Conservation (phyloP, 768 basidiomycete genomes). For the Boletus rex-veris region DNA sequence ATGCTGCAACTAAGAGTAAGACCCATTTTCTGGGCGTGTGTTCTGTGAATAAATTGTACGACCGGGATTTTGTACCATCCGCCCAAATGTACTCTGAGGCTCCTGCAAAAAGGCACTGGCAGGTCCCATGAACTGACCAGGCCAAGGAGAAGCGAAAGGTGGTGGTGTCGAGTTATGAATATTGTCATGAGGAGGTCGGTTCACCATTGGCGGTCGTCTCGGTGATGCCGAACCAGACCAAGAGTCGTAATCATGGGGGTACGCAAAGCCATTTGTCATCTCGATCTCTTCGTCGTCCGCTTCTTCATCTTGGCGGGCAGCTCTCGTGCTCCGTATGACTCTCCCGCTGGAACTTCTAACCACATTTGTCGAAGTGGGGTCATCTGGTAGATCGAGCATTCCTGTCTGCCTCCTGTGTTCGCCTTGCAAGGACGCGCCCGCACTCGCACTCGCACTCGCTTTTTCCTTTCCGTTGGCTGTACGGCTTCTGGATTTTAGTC, state of each 20-base stretch:
- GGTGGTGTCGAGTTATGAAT: constrained; percentile 18
- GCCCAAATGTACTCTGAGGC: constrained; percentile 39
- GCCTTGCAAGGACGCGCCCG: constrained; percentile 24
- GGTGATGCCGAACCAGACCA: constrained; percentile 27
- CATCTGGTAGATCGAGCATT: constrained; percentile 19
- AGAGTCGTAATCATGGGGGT: constrained; percentile 18
- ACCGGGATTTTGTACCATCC: constrained; percentile 46
- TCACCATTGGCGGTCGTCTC: constrained; percentile 13
- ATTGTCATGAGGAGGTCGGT: constrained; percentile 19
- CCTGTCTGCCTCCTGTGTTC: constrained; percentile 22
- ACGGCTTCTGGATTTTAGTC: constrained; percentile 38
- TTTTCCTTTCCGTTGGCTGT: constrained; percentile 35
- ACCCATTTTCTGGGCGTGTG: constrained; percentile 34
- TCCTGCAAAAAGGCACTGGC: constrained; percentile 50
- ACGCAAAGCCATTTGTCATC: constrained; percentile 22
- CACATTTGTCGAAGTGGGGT: constrained; percentile 14
- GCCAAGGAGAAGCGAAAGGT: constrained; percentile 27
- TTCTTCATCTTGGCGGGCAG: constrained; percentile 24
- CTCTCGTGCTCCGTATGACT: constrained; percentile 31
- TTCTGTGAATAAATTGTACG: constrained; percentile 63
- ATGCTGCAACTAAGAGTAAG: constrained; percentile 22
- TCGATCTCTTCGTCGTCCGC: constrained; percentile 23
- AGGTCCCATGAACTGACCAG: constrained; percentile 45
- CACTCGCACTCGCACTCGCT: constrained; percentile 36
- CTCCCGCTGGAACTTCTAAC: constrained; percentile 31